Conservation (phyloP, 2,329 filamentous ascomycete species). For the Ceratocystis harringtonii region DNA sequence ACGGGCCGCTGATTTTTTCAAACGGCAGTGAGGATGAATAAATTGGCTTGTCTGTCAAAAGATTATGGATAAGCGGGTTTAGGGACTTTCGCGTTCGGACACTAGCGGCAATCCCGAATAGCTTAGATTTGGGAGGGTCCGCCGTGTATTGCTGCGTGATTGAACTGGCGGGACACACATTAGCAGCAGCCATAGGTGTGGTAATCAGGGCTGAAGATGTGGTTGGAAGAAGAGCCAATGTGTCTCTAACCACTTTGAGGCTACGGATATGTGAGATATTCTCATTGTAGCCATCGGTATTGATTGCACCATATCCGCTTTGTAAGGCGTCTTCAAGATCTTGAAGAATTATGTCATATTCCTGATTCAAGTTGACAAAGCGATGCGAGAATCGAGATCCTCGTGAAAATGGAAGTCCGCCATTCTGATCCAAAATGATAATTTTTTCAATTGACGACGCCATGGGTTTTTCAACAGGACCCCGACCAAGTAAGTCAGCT, state of each 20-base stretch:
- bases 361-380: constrained; percentile 88
- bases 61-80: constrained; percentile 88
- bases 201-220: constrained; percentile 81
- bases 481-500: constrained; percentile 3
- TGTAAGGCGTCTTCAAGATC: constrained; percentile 23
- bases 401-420: constrained; percentile 58
- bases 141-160: constrained; percentile 20
- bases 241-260: constrained; percentile 53
- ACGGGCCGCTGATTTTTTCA: constrained; percentile 37
- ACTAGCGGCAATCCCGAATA: constrained; percentile 16
- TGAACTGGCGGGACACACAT: constrained; percentile 26
- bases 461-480: constrained; percentile 24
- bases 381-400: constrained; percentile 27
- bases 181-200: constrained; percentile 67
- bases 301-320: constrained; percentile 12
- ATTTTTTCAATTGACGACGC: constrained; percentile 59
- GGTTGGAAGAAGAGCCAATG: constrained; percentile 62
- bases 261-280: constrained; percentile 47
- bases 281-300: constrained; percentile 7
- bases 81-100: constrained; percentile 35
- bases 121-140: background rate
- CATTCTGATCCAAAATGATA: constrained; percentile 74
- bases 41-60: constrained; percentile 86
- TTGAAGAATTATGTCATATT: constrained; percentile 53
- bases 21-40: constrained; percentile 81